A percentile compares a stretch with the other conserved stretches of the same genome.
These are phyloP conservation scores for Tuber microsphaerosporum DNA, from an alignment of 495 filamentous ascomycete genomes.

Conservation along the genomic window DNA sequence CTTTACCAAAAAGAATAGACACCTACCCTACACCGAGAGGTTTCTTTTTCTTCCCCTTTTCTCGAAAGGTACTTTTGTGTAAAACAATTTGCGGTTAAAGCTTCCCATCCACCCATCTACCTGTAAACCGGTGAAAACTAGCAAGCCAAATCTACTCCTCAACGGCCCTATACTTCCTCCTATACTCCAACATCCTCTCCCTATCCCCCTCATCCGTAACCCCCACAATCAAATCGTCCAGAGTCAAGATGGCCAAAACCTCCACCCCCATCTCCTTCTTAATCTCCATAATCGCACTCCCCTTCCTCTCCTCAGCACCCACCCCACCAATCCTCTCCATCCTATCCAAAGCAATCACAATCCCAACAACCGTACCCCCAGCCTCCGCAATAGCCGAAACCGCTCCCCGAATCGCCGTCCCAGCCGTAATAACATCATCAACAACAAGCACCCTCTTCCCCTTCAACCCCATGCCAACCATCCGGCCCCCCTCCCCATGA, in stretches of 20 bases:
- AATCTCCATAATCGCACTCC: conserved; percentile 72
- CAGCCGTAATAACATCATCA: conserved; percentile 93
- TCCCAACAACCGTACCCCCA: conserved; percentile 73
- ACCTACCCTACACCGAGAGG: neutral
- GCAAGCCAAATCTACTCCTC: neutral
- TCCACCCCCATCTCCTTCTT: conserved; percentile 59
- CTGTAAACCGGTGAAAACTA: neutral
- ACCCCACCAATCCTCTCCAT: conserved; percentile 66
- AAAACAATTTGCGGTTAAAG: neutral
- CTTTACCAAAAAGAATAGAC: neutral
- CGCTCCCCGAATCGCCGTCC: conserved; percentile 85
- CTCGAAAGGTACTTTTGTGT: neutral
- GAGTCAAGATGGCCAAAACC: conserved; percentile 52
- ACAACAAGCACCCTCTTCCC: conserved; percentile 81
- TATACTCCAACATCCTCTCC: conserved; percentile 67
- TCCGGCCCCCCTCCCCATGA: conserved; percentile 86
- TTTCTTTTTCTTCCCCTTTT: neutral
- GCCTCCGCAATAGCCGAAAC: conserved; percentile 72
- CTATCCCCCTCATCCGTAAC: conserved; percentile 57
- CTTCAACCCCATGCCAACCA: conserved; percentile 76
- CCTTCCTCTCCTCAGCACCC: conserved; percentile 47
- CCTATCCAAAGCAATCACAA: conserved; percentile 81
- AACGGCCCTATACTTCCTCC: conserved; percentile 54
- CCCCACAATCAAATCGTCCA: conserved; percentile 74
- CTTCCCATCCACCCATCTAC: neutral